Conservation (phyloP, 441 rosid species). For the Pelargonium myrrhifolium region DNA sequence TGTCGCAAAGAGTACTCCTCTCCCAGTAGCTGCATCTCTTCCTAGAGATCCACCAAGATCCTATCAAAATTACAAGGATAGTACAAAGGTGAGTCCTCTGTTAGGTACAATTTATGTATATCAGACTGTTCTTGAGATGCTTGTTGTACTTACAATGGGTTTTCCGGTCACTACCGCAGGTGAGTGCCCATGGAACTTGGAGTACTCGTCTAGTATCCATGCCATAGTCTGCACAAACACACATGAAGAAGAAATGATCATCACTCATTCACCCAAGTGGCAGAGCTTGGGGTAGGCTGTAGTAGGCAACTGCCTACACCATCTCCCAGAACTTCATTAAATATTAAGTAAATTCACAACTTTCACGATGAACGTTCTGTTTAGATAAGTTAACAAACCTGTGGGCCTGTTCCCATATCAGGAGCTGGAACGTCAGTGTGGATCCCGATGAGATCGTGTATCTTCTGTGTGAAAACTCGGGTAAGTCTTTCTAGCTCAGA, state of each 20-base stretch:
- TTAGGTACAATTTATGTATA: too few relatives aligned
- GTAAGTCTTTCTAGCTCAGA: slow-evolving; percentile 91
- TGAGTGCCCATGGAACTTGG: slow-evolving; percentile 93
- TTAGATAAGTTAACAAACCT: not conserved
- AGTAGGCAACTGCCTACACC: too few relatives aligned
- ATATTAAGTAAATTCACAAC: too few relatives aligned
- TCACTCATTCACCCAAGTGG: too few relatives aligned
- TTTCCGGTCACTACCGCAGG: slow-evolving; percentile 97
- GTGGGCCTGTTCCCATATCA: slow-evolving; percentile 56
- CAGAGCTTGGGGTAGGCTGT: too few relatives aligned
- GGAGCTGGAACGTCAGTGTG: slow-evolving; percentile 99
- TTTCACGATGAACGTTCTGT: too few relatives aligned
- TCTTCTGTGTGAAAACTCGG: slow-evolving; percentile 97
- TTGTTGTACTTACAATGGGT: slow-evolving; percentile 35
- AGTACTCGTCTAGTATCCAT: slow-evolving; percentile 95
- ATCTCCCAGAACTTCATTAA: too few relatives aligned
- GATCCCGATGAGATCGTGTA: slow-evolving; percentile 87
- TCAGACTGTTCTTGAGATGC: too few relatives aligned
- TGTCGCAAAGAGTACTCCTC: slow-evolving; percentile 79
- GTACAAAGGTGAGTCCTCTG: not conserved
- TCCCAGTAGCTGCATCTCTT: slow-evolving; percentile 96
- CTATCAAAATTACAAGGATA: slow-evolving; percentile 25
- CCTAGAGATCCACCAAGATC: slow-evolving; percentile 99
- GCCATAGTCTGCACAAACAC: slow-evolving; percentile 68
- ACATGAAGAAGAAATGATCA: not conserved